A percentile compares a stretch with the other conserved stretches of the same genome.
Evolutionary conservation across 2,329 filamentous ascomycete genomes (phyloP).

Genomic region (Leptographium wingfieldii): DNA sequence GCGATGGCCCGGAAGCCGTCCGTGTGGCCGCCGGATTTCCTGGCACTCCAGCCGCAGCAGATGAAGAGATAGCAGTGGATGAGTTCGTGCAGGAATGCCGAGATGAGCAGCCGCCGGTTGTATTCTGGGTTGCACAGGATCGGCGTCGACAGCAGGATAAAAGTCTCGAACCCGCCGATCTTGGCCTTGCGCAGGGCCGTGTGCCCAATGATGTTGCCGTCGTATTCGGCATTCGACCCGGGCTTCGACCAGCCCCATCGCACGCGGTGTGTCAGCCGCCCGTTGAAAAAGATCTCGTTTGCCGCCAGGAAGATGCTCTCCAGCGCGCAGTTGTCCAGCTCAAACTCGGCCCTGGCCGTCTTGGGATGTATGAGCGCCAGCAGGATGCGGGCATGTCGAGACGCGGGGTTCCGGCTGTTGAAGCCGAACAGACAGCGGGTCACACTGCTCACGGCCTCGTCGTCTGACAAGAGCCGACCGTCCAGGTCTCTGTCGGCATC

Average conservation of each 20-base stretch:
- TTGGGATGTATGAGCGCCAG: constrained; percentile 43
- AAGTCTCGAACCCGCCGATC: constrained; percentile 44
- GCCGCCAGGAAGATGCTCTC: constrained; percentile 46
- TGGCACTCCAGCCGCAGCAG: constrained; percentile 44
- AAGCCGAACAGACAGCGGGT: constrained; percentile 31
- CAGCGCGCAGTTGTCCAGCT: constrained; percentile 44
- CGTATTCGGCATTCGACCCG: constrained; percentile 33
- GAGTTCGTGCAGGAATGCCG: constrained; percentile 53
- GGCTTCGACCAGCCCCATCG: constrained; percentile 49
- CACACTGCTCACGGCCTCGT: constrained; percentile 35
- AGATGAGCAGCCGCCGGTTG: constrained; percentile 48
- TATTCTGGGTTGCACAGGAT: constrained; percentile 44
- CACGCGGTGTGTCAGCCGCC: constrained; percentile 42
- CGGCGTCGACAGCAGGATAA: constrained; percentile 47
- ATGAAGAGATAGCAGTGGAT: constrained; percentile 57
- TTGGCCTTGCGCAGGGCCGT: constrained; percentile 41
- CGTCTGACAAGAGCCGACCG: constrained; percentile 27
- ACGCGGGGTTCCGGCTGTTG: constrained; percentile 29
- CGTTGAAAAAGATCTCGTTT: constrained; percentile 51
- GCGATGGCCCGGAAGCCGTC: constrained; percentile 47
- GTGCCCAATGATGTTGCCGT: constrained; percentile 46
- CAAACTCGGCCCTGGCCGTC: constrained; percentile 31
- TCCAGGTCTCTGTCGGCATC: not conserved
- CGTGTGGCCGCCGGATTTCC: constrained; percentile 45
- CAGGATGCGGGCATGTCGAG: constrained; percentile 44